These are phyloP conservation scores for Lupinus albus DNA, from an alignment of 306 rosid genomes.

Conservation along the genomic window DNA sequence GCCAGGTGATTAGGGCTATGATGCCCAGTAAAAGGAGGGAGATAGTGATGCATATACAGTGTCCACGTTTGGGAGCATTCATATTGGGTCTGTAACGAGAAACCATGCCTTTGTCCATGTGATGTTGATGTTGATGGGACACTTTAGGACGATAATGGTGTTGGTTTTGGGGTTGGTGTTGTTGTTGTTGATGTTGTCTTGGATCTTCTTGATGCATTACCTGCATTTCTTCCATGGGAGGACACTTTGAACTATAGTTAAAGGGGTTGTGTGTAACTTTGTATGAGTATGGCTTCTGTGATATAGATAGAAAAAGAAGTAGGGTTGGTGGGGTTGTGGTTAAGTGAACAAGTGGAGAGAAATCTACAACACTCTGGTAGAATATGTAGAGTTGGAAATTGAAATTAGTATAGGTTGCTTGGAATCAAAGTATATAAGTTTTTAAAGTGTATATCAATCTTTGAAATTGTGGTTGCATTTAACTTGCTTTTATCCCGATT, in stretches of 20 bases:
- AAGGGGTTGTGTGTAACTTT: slow-evolving; percentile 15
- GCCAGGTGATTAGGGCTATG: slow-evolving; percentile 65
- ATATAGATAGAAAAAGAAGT: neutral
- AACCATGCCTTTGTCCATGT: slow-evolving; percentile 9
- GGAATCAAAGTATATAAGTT: slow-evolving; percentile 41
- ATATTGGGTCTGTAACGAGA: neutral
- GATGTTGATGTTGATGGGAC: neutral
- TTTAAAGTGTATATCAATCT: no score
- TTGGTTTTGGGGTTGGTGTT: neutral
- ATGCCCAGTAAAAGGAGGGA: slow-evolving; percentile 62
- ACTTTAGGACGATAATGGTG: slow-evolving; percentile 25
- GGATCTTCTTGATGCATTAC: slow-evolving; percentile 29
- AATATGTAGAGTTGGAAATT: slow-evolving; percentile 4
- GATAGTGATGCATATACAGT: slow-evolving; percentile 61
- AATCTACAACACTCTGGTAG: slow-evolving; percentile 42
- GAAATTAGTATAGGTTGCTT: neutral
- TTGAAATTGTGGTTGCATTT: no score
- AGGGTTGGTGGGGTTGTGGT: slow-evolving; percentile 25
- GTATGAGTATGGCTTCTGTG: slow-evolving; percentile 5
- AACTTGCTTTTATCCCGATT: no score
- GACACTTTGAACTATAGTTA: neutral
- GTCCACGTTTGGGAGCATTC: slow-evolving; percentile 35
- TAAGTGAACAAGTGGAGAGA: slow-evolving; percentile 30
- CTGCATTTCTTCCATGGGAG: slow-evolving; percentile 41
- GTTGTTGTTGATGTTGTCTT: slow-evolving; percentile 4